Evolutionary conservation across 2,329 filamentous ascomycete species (phyloP).

Genomic region (Polychaeton citri): DNA sequence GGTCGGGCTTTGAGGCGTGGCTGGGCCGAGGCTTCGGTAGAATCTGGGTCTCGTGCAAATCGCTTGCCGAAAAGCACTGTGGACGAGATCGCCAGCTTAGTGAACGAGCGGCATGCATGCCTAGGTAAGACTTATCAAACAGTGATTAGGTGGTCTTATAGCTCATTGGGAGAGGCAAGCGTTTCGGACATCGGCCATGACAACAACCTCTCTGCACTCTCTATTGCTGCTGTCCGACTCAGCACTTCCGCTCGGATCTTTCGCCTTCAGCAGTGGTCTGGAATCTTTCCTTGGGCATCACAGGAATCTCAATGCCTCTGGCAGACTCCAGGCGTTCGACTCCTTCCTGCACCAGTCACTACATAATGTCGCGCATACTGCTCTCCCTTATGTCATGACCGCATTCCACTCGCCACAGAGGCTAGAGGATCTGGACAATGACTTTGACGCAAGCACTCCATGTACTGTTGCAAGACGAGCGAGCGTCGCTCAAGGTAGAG

Average conservation of each 20-base stretch:
- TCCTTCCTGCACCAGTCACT: conserved; percentile 59
- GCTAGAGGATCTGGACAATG: conserved; percentile 54
- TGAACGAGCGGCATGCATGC: too few relatives aligned
- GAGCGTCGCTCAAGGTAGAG: conserved; percentile 61
- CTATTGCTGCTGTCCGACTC: conserved; percentile 70
- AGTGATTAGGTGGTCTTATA: too few relatives aligned
- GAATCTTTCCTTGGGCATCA: conserved; percentile 68
- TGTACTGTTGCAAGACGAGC: conserved; percentile 70
- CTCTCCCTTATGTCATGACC: conserved; percentile 61
- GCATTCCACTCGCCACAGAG: conserved; percentile 43
- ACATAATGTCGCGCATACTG: conserved; percentile 55
- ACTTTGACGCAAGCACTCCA: conserved; percentile 60
- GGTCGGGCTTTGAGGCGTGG: too few relatives aligned
- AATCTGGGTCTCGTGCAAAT: too few relatives aligned
- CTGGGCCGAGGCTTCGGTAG: too few relatives aligned
- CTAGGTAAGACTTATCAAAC: too few relatives aligned
- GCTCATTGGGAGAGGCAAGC: too few relatives aligned
- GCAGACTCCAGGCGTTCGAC: conserved; percentile 35
- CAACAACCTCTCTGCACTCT: conserved; percentile 40
- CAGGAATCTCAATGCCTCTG: conserved; percentile 28
- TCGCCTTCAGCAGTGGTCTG: conserved; percentile 71
- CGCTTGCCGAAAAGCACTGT: too few relatives aligned
- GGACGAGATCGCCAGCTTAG: too few relatives aligned
- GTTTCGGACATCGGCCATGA: too few relatives aligned
- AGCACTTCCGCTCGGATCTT: conserved; percentile 69